Base-by-base conservation (phyloP, 176 grass and related monocot genomes). In the Saccharum spontaneum region DNA sequence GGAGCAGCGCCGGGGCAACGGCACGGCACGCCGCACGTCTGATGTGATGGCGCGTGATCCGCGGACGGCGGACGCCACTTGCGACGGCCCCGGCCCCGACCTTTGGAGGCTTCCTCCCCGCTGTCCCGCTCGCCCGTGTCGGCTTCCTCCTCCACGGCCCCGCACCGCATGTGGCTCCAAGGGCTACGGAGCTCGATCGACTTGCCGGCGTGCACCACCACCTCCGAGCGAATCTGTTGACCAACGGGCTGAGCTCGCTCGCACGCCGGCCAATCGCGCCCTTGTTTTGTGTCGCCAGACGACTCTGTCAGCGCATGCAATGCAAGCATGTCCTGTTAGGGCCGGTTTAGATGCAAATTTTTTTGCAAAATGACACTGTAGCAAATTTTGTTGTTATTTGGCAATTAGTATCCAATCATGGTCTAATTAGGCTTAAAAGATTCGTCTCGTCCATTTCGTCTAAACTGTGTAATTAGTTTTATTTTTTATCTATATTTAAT, bases 71-170 rank as follows among this genome's bases (percentile, higher is more conserved):
- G 54, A 59, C 54, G 20, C 54, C 18, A 39, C 68, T 71, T 26
- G 69, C 39, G 39, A 23, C 41, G 41, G 10, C 41, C 41, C 10
- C 41, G 41, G 3, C 41, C 8, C 46, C 49, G 65, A 70, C 52
- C 18, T 46, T 86, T 86, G 79, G 84, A 55, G 37, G 54, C 8
- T 39, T 72, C 71, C 49, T 23, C 23, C 37, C 77, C 15, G 50
- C 50, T 54, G 52, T 57, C 54, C 20, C 54, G 49, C 26, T 36
- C 10, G 28, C 73, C 71, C 24, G 45, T 30, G 57, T 61, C 46
- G 30, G 4, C 12, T n/a, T 43, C 9, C 23, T 73, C 26, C 5
- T 0, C 17, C 6, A 16, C 52, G 52, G 5, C 12, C 82, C 3
- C 34, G 34, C 33, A 34, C 18, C 28, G 62, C 82, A 22, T 38